Conservation (phyloP, 2,329 filamentous ascomycete genomes). For the Paecilomyces dactylethromorphus region DNA sequence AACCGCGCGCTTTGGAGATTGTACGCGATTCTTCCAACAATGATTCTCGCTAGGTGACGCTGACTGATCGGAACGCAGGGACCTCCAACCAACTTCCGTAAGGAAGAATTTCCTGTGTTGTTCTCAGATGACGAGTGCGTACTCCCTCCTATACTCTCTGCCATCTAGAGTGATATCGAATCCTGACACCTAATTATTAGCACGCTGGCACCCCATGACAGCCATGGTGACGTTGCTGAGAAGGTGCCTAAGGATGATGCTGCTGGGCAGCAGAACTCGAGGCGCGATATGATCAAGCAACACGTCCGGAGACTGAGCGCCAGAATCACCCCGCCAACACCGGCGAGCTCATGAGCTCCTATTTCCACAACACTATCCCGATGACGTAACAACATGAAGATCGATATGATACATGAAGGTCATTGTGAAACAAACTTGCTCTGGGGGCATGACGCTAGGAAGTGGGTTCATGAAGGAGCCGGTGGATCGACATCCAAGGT, state of each 20-base stretch:
- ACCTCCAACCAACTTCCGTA: slow-evolving; percentile 37
- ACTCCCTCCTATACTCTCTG: slow-evolving; percentile 7
- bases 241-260: slow-evolving; percentile 10
- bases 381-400: background rate
- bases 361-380: background rate
- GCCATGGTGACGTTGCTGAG: slow-evolving; percentile 11
- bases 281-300: slow-evolving; percentile 11
- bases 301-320: slow-evolving; percentile 24
- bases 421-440: background rate
- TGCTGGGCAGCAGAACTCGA: slow-evolving; percentile 5
- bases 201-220: slow-evolving; percentile 26
- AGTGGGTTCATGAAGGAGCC: background rate
- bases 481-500: background rate
- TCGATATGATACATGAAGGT: background rate
- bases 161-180: slow-evolving; percentile 2
- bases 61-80: slow-evolving; percentile 20
- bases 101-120: slow-evolving; percentile 33
- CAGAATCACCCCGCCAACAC: slow-evolving; percentile 14
- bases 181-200: slow-evolving; percentile 24
- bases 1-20: slow-evolving; percentile 26
- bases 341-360: slow-evolving; percentile 11
- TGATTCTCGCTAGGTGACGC: slow-evolving; percentile 4
- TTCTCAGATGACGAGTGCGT: slow-evolving; percentile 35
- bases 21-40: slow-evolving; percentile 13
- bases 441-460: background rate